Base-by-base conservation (phyloP, 2,329 filamentous ascomycete species). In the Alternaria sp. region DNA sequence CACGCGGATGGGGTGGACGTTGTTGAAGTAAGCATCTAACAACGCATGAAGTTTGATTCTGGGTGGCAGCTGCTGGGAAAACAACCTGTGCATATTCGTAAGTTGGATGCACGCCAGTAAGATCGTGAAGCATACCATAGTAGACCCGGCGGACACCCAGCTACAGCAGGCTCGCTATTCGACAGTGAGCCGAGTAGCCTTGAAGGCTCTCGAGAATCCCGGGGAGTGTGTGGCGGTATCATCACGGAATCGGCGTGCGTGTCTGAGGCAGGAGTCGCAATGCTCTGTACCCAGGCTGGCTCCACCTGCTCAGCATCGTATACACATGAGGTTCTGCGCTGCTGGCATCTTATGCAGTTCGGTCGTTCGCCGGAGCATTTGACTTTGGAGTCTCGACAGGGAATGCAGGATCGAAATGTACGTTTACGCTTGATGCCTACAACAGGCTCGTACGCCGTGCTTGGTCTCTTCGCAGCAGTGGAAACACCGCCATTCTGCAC, bases 311-410 rank as follows among this genome's bases (percentile, higher is more conserved):
- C 73, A 5, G 70, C 72, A 62, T 77, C 75, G 50, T 76, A 76
- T 1, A 70, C 59, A 44, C 75, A 77, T 1, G 69, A 61, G 2
- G 69, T 66, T 11, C 67, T 57, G 28, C 71, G 69, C 55, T 76
- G 73, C 32, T 67, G 69, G 49, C 75, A 77, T 36, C 75, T 67
- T 47, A 69, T 69, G 47, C 75, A 77, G 4, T 66, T 70, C 21
- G 74, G 74, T 19, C 74, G 58, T 61, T 76, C 73, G n/a, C 74
- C 74, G 15, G 73, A 73, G 44, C 74, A 77, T 49, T 75, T 77
- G 57, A 77, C 73, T 52, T 77, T 77, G 11, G 72, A 73, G 40
- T 76, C 73, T 32, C 74, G 69, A 56, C 74, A 77, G 5, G 71
- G 69, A 13, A 76, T 68, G 43, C 74, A 77, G 7, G 74, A 75